phyloP scores from a whole-genome alignment of 176 grass and related monocot species.

The Musa schizocarpa region DNA sequence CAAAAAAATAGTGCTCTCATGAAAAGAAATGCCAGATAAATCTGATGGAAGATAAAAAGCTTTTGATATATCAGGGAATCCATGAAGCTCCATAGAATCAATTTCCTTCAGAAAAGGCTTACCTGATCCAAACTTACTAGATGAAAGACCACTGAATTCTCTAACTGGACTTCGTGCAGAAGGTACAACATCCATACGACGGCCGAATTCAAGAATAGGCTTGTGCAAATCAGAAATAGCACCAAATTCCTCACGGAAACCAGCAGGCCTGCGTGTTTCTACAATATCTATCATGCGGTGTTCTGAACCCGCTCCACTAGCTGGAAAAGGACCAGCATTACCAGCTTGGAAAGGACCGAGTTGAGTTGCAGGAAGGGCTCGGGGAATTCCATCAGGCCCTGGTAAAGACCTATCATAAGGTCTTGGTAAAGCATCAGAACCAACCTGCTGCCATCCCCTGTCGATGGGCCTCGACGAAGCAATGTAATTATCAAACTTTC shows the following conservation, averaged over 20 bases:
- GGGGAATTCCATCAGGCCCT: conserved; percentile 28
- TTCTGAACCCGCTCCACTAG: conserved; percentile 7
- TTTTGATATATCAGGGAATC: conserved; percentile 22
- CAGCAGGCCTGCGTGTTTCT: conserved; percentile 25
- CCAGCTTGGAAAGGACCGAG: conserved; percentile 29
- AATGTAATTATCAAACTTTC: conserved; percentile 18
- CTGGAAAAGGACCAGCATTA: conserved; percentile 28
- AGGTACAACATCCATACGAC: conserved; percentile 42
- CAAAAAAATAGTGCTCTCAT: background rate
- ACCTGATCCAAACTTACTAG: conserved; percentile 22
- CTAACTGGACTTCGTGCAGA: conserved; percentile 46
- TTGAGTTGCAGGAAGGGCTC: conserved; percentile 33
- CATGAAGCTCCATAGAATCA: conserved; percentile 13
- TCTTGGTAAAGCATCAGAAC: conserved; percentile 7
- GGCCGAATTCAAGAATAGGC: conserved; percentile 24
- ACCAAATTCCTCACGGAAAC: conserved; percentile 37
- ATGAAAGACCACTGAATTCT: conserved; percentile 21
- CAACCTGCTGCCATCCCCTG: background rate
- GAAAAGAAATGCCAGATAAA: background rate
- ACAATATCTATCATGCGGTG: conserved; percentile 8
- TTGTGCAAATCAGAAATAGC: no score
- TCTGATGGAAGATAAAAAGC: conserved; percentile 17
- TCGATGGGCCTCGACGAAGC: conserved; percentile 12
- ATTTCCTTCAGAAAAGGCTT: conserved; percentile 4
- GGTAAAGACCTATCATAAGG: conserved; percentile 28